Conservation (phyloP, 148 eudicot species). For the Amaranthus cruentus region DNA sequence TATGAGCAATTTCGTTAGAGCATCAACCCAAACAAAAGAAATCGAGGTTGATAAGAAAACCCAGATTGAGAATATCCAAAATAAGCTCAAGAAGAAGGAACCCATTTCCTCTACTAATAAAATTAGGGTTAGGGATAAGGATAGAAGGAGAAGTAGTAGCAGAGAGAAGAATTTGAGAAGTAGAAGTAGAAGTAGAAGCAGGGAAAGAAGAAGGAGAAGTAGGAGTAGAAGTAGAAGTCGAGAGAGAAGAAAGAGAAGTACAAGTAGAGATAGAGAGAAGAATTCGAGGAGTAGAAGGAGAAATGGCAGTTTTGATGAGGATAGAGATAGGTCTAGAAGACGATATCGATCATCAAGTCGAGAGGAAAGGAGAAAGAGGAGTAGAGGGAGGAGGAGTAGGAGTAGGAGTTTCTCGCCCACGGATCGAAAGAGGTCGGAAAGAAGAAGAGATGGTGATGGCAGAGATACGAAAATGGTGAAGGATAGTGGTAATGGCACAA, state of each 20-base stretch:
- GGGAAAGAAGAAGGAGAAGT: constrained; percentile 25
- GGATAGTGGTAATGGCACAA: constrained; percentile 34
- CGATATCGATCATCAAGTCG: constrained; percentile 19
- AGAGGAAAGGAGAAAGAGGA: constrained; percentile 27
- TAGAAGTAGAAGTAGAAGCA: constrained; percentile 13
- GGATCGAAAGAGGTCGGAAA: constrained; percentile 26
- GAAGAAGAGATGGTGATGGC: constrained; percentile 26
- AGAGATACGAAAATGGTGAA: constrained; percentile 20
- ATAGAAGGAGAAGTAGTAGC: constrained; percentile 23
- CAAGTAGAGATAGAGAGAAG: constrained; percentile 20
- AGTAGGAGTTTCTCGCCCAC: constrained; percentile 46
- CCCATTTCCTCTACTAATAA: constrained; percentile 16
- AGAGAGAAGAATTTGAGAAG: constrained; percentile 19
- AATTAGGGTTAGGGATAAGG: constrained; percentile 29
- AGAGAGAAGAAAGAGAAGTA: constrained; percentile 22
- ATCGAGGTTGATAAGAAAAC: constrained; percentile 37
- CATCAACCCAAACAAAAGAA: constrained; percentile 47
- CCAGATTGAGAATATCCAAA: constrained; percentile 54
- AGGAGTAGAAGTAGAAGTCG: constrained; percentile 20
- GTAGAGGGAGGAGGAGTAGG: constrained; percentile 22
- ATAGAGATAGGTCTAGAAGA: constrained; percentile 28
- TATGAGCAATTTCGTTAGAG: constrained; percentile 61
- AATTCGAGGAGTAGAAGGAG: constrained; percentile 13
- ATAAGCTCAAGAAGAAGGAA: constrained; percentile 59
- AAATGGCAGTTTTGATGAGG: constrained; percentile 13